Percentiles rank a stretch among this genome's conserved stretches.
Evolutionary conservation across 2,329 filamentous ascomycete species (phyloP).

Genomic region (Waltergamsia citrina): DNA sequence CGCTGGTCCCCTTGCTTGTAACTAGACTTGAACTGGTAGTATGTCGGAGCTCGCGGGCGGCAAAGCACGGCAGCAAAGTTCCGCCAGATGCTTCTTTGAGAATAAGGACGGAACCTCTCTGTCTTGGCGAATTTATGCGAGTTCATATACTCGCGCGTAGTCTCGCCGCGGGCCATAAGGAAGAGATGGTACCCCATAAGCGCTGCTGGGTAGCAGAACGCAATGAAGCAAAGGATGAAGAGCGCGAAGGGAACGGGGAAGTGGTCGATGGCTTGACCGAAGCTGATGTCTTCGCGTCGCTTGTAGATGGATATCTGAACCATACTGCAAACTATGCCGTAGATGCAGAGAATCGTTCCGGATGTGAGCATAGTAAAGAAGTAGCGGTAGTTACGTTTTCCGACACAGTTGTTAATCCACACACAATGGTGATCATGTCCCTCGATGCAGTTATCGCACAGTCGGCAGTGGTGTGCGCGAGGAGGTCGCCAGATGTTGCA

Average conservation of each 20-base stretch:
- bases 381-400: conserved; percentile 93
- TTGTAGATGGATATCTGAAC: conserved; percentile 71
- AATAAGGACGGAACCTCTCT: conserved; percentile 86
- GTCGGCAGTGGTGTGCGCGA: conserved; percentile 88
- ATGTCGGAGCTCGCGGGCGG: conserved; percentile 77
- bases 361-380: conserved; percentile 88
- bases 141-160: conserved; percentile 91
- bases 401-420: conserved; percentile 98
- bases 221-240: conserved; percentile 71
- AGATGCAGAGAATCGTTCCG: conserved; percentile 66
- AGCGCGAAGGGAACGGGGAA: conserved; percentile 81
- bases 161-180: conserved; percentile 83
- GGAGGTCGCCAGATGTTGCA: conserved; percentile 97
- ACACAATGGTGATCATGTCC: conserved; percentile 98
- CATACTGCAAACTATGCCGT: conserved; percentile 69
- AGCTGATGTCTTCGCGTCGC: conserved; percentile 52
- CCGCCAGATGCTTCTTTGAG: conserved; percentile 60
- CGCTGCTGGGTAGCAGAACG: conserved; percentile 70
- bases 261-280: conserved; percentile 56
- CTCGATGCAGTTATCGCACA: conserved; percentile 96
- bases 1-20: conserved; percentile 80
- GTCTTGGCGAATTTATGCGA: conserved; percentile 90
- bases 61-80: conserved; percentile 79
- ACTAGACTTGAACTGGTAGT: conserved; percentile 73
- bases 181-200: conserved; percentile 86